phyloP scores from a whole-genome alignment of 2,329 filamentous ascomycete species.

The Alternaria brassicae region DNA sequence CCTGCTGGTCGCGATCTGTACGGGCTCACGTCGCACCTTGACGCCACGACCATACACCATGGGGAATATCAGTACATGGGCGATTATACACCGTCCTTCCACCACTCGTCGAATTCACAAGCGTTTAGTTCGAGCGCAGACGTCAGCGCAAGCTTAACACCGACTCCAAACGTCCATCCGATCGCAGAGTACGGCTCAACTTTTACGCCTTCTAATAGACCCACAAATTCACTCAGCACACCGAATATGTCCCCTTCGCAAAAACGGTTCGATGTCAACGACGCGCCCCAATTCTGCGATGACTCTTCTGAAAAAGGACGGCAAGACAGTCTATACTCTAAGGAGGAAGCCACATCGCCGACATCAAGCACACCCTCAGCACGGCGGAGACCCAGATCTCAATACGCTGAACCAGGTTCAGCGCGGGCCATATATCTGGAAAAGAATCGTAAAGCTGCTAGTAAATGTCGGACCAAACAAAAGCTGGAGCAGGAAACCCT shows the following conservation, averaged over 20 bases:
- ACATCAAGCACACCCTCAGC: not conserved
- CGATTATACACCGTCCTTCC: not conserved
- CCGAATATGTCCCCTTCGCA: slow-evolving; percentile 3
- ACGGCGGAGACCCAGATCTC: slow-evolving; percentile 20
- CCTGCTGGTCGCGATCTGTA: not conserved
- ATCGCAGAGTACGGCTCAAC: not conserved
- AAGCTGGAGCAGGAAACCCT: slow-evolving; percentile 61
- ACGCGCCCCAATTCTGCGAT: not conserved
- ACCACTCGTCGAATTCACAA: not conserved
- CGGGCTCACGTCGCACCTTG: not conserved
- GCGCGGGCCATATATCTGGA: slow-evolving; percentile 58
- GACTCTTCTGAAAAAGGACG: not conserved
- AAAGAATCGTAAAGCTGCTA: slow-evolving; percentile 74
- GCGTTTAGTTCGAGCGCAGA: not conserved
- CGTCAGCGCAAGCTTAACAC: not conserved
- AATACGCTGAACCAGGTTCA: slow-evolving; percentile 33
- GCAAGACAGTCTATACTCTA: not conserved
- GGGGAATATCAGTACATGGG: not conserved
- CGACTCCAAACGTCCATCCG: not conserved
- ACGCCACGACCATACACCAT: not conserved
- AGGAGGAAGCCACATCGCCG: slow-evolving; percentile 7
- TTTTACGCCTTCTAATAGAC: slow-evolving; percentile 1
- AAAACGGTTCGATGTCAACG: slow-evolving; percentile 3
- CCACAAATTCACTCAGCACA: not conserved
- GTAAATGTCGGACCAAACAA: slow-evolving; percentile 74